Evolutionary conservation across 179 eudicot species (phyloP), one percentile per base, ranked within the genome.

Genomic region (Amaranthus tricolor): DNA sequence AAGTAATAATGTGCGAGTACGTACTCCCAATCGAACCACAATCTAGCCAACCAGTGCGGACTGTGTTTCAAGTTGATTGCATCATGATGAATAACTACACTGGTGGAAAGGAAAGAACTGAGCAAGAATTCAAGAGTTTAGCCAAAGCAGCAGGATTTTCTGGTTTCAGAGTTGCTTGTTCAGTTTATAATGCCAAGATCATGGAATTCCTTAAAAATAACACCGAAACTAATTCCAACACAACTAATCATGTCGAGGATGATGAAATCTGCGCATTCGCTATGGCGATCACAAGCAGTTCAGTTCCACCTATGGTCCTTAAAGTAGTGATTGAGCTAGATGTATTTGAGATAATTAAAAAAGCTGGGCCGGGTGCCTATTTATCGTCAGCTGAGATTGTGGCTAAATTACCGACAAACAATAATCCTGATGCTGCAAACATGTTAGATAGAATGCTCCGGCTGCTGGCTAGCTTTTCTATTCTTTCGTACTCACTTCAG

Each of bases 71-170:
- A 2, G 13, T 13, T 6, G 86, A 88, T 71, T 17, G 84, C 0
- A 6, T 43, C 1, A 84, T 84, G 85, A 40, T 84, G 75, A 45
- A 74, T 0, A 16, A 24, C 13, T 76, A 74, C 19, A 44, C 76
- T 0, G 88, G 85, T 10, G 88, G 89, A 2, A 88, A 74, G 65
- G 91, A 86, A 77, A 82, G 88, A 79, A 79, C 87, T 0, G 44
- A 44, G 10, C 73, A 79, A 54, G 88, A 88, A 49, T 82, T 70
- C 49, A 65, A 81, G 47, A 60, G 5, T 5, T 62, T 88, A 43
- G 89, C 86, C 17, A 77, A 40, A 56, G 68, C 13, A 64, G 80
- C 86, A 24, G 91, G 89, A 7, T 86, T 88, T 20, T 45, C 64
- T 6, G 55, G 50, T 4, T 44, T 43, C 0, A 47, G 49, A 19